Evolutionary conservation across 345 rosid species (phyloP).

Genomic region (Sisymbrium irio): DNA sequence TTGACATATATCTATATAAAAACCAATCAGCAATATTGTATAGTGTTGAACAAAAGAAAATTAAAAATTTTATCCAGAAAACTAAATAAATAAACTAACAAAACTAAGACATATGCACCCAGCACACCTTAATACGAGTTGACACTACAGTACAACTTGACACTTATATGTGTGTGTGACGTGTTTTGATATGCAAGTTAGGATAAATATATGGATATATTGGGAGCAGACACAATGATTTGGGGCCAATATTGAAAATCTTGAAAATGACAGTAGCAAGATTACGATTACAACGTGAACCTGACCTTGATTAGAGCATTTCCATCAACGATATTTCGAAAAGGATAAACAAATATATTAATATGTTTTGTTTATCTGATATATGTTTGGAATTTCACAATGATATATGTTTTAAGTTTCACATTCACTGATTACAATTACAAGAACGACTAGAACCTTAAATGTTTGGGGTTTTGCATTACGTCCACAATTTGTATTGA

Average conservation of each 20-base stretch:
- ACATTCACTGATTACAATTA: not conserved
- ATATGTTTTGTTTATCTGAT: too few species aligned
- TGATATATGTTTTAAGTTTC: too few species aligned
- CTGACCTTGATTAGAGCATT: not conserved
- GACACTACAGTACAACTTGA: not conserved
- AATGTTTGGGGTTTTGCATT: not conserved
- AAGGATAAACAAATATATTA: too few species aligned
- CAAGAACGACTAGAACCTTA: not conserved
- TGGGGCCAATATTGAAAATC: not conserved
- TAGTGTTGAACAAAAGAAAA: not conserved
- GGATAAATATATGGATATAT: conserved; percentile 16
- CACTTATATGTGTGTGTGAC: not conserved
- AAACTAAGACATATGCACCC: not conserved
- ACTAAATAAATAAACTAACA: not conserved
- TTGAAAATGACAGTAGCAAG: conserved; percentile 1
- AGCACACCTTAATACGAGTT: not conserved
- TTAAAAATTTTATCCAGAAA: too few species aligned
- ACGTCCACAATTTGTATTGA: conserved; percentile 13
- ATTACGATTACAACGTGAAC: not conserved
- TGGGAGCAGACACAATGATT: conserved; percentile 6
- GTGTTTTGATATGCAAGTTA: not conserved
- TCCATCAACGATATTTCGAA: too few species aligned
- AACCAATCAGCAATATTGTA: not conserved
- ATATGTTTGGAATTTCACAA: too few species aligned
- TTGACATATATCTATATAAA: not conserved